These are phyloP conservation scores for Tolypocladium endophyticum DNA, from an alignment of 2,329 filamentous ascomycete genomes.

Conservation along the genomic window DNA sequence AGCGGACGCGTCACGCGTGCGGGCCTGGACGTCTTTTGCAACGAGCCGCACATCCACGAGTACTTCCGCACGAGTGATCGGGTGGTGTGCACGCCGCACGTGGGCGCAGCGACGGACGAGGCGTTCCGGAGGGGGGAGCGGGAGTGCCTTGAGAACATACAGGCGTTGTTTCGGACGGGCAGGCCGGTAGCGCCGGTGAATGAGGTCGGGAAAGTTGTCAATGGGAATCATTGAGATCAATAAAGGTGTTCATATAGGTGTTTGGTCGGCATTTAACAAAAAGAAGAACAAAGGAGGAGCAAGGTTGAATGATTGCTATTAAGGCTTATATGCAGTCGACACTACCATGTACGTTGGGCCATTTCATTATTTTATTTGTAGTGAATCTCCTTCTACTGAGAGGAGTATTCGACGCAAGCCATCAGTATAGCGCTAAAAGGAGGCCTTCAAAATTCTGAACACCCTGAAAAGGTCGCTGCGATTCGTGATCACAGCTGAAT, in stretches of 20 bases:
- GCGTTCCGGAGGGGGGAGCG: slow-evolving; percentile 30
- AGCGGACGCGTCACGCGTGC: slow-evolving; percentile 33
- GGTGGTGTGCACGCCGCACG: slow-evolving; percentile 32
- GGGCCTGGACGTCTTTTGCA: slow-evolving; percentile 36
- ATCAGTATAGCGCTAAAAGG: neutral
- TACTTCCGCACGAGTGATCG: slow-evolving; percentile 29
- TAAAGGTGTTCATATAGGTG: no score
- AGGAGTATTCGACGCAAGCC: neutral
- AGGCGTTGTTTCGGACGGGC: slow-evolving; percentile 25
- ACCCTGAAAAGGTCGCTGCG: neutral
- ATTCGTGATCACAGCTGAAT: neutral
- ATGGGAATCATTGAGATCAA: neutral
- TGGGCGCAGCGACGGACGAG: slow-evolving; percentile 31
- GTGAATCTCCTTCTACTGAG: no score
- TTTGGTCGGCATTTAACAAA: no score
- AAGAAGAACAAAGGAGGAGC: no score
- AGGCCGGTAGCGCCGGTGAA: slow-evolving; percentile 27
- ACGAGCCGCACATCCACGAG: slow-evolving; percentile 30
- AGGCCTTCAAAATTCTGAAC: neutral
- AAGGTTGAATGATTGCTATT: no score
- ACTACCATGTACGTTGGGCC: neutral
- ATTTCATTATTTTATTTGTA: neutral
- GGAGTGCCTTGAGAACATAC: slow-evolving; percentile 36
- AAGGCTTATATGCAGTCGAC: no score
- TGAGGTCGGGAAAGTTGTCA: neutral